Percentiles rank a stretch among this genome's conserved stretches.
Conservation (phyloP, 345 rosid species). For the Passiflora organensis region DNA sequence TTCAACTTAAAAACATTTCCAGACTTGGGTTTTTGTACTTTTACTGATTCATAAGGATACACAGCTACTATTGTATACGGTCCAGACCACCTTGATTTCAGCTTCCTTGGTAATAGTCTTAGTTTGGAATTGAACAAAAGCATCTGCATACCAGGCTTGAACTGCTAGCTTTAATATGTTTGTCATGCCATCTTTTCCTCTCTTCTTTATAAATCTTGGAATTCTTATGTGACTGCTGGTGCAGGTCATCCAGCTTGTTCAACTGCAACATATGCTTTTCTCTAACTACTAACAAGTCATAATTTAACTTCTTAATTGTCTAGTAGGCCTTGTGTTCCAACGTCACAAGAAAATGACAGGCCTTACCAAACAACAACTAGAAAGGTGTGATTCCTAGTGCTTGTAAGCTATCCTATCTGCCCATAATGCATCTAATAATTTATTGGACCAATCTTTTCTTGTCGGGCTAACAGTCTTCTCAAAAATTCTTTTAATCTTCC, state of each 20-base stretch:
- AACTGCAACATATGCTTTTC: background rate
- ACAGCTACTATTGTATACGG: too few relatives aligned
- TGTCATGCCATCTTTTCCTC: background rate
- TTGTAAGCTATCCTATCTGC: background rate
- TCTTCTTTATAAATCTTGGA: constrained; percentile 7
- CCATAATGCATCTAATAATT: background rate
- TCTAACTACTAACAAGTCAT: background rate
- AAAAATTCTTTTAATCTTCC: background rate
- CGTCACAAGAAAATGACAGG: background rate
- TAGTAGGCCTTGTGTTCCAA: background rate
- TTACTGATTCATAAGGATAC: too few relatives aligned
- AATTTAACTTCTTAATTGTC: background rate
- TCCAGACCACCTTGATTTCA: background rate
- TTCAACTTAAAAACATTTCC: too few relatives aligned
- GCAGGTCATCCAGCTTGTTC: background rate
- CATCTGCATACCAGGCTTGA: background rate
- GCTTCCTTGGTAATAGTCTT: background rate
- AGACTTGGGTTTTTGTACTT: too few relatives aligned
- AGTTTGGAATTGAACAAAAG: background rate
- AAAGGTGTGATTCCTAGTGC: background rate
- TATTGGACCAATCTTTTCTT: background rate
- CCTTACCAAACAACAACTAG: background rate
- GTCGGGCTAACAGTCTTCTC: background rate
- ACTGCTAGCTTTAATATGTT: background rate
- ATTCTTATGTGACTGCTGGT: background rate